Evolutionary conservation across 306 rosid genomes (phyloP).

Genomic region (Myrica gale): DNA sequence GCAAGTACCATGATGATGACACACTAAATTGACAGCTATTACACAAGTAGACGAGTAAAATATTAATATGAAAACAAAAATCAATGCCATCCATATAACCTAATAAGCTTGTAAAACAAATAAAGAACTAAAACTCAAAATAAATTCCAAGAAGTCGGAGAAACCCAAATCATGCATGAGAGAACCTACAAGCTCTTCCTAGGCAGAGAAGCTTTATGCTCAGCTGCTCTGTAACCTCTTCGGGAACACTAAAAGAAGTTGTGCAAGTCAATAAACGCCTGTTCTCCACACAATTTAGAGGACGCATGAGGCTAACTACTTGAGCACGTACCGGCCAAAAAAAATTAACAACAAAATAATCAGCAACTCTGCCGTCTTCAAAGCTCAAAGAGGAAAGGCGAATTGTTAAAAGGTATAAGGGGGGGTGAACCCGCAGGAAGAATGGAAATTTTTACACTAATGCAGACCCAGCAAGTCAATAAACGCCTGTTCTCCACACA

Average conservation of each 20-base stretch:
- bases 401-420: constrained; percentile 5
- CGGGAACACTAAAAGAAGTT: constrained; percentile 25
- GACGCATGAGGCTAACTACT: constrained; percentile 20
- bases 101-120: neutral
- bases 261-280: constrained; percentile 16
- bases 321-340: constrained; percentile 17
- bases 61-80: constrained; percentile 24
- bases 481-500: constrained; percentile 10
- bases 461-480: constrained; percentile 17
- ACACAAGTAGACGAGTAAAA: constrained; percentile 13
- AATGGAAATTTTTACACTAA: constrained; percentile 18
- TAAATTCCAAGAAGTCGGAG: constrained; percentile 4
- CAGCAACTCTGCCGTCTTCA: constrained; percentile 1
- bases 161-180: constrained; percentile 21
- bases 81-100: constrained; percentile 17
- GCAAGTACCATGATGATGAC: constrained; percentile 12
- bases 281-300: neutral
- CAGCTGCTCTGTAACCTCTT: neutral
- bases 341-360: neutral
- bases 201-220: constrained; percentile 15
- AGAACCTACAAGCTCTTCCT: constrained; percentile 19
- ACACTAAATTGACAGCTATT: constrained; percentile 16
- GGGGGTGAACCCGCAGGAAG: constrained; percentile 13
- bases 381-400: constrained; percentile 10
- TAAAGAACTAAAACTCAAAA: neutral